A percentile compares a stretch with the other conserved stretches of the same genome.
Evolutionary conservation across 2,329 filamentous ascomycete genomes (phyloP).

Genomic region (Zymoseptoria passerinii): DNA sequence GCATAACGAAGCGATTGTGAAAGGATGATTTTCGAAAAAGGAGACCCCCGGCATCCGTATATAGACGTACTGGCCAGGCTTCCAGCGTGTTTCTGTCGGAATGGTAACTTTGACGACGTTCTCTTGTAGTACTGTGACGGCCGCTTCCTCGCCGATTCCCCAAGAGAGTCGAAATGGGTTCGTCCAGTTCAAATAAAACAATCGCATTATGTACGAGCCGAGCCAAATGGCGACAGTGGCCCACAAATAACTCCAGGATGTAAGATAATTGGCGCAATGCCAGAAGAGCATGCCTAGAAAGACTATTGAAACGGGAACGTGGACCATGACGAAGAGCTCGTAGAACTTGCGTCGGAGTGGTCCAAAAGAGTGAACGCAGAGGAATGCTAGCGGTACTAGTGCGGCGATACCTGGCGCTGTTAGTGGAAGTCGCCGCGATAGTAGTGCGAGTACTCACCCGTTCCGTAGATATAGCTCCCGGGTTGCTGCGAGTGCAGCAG

Average conservation of each 20-base stretch:
- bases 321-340: slow-evolving; percentile 74
- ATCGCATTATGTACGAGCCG: slow-evolving; percentile 61
- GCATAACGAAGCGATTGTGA: slow-evolving; percentile 87
- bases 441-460: slow-evolving; percentile 43
- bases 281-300: slow-evolving; percentile 86
- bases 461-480: slow-evolving; percentile 75
- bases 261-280: slow-evolving; percentile 89
- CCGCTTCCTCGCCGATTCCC: slow-evolving; percentile 83
- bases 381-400: slow-evolving; percentile 69
- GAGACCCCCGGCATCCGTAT: slow-evolving; percentile 89
- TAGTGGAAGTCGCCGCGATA: slow-evolving; percentile 5
- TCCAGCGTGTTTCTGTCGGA: slow-evolving; percentile 86
- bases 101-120: slow-evolving; percentile 95
- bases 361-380: slow-evolving; percentile 78
- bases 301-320: slow-evolving; percentile 70
- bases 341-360: slow-evolving; percentile 69
- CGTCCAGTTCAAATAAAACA: slow-evolving; percentile 86
- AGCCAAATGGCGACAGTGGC: slow-evolving; percentile 72
- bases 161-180: slow-evolving; percentile 72
- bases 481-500: slow-evolving; percentile 38
- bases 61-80: slow-evolving; percentile 89
- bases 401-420: slow-evolving; percentile 49
- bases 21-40: slow-evolving; percentile 85
- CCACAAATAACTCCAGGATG: slow-evolving; percentile 83
- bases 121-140: slow-evolving; percentile 80